Evolutionary conservation across 352 stramenopile genomes (phyloP).

Genomic region (Globisporangium paroecandrum): DNA sequence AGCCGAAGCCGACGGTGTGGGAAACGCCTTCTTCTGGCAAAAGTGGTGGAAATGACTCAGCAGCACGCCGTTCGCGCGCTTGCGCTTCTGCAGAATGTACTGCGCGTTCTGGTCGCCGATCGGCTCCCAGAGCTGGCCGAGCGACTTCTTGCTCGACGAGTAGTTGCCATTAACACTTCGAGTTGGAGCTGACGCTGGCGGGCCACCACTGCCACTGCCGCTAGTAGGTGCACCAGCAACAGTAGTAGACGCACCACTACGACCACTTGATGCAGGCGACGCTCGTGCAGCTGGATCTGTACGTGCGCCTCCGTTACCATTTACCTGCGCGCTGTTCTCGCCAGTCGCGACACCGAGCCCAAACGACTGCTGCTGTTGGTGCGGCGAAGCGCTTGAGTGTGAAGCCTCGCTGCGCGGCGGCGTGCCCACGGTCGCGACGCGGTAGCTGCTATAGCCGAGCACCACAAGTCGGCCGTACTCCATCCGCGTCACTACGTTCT

Average conservation of each 20-base stretch:
- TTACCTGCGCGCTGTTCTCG: constrained; percentile 6
- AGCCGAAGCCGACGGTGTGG: not conserved
- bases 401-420: constrained; percentile 21
- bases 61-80: constrained; percentile 46
- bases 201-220: not conserved
- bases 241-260: not conserved
- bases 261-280: not conserved
- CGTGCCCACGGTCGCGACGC: constrained; percentile 37
- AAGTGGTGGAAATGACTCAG: constrained; percentile 64
- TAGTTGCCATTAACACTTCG: constrained; percentile 3
- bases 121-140: constrained; percentile 66
- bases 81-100: constrained; percentile 46
- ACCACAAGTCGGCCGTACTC: constrained; percentile 84
- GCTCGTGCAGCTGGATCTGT: not conserved
- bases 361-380: constrained; percentile 24
- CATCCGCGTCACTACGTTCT: constrained; percentile 24
- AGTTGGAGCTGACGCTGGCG: not conserved
- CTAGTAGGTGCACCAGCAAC: not conserved
- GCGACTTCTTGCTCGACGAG: constrained; percentile 33
- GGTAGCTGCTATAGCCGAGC: constrained; percentile 84
- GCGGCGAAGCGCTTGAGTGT: not conserved
- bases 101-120: constrained; percentile 74
- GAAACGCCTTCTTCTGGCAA: constrained; percentile 6
- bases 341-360: constrained; percentile 23
- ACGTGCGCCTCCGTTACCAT: not conserved